These are phyloP conservation scores for Neocatenulostroma microsporum DNA, from an alignment of 2,329 filamentous ascomycete genomes.

Conservation along the genomic window DNA sequence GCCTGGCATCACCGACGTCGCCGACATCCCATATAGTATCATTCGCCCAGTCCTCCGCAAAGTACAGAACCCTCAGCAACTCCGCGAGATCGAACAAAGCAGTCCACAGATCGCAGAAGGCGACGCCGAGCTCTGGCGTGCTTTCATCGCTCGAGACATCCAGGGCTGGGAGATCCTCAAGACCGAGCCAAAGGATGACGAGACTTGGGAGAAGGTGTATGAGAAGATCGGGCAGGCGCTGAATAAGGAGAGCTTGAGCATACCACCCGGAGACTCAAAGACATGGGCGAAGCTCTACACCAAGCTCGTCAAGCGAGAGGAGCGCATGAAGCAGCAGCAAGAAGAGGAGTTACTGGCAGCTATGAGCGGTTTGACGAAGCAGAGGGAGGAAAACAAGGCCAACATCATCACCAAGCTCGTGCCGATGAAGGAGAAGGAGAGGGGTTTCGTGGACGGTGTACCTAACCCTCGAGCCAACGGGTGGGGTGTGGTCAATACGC, in stretches of 20 bases:
- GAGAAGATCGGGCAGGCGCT: too few species aligned
- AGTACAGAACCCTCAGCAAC: conserved; percentile 64
- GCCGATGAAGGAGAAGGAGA: conserved; percentile 3
- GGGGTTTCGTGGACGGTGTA: conserved; percentile 9
- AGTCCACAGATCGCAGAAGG: conserved; percentile 68
- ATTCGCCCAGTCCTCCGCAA: conserved; percentile 61
- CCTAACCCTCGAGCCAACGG: conserved; percentile 3
- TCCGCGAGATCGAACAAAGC: conserved; percentile 62
- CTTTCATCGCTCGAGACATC: conserved; percentile 72
- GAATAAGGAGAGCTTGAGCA: too few species aligned
- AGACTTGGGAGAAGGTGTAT: too few species aligned
- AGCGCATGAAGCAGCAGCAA: conserved; percentile 26
- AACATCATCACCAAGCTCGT: conserved; percentile 9
- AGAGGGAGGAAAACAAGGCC: conserved; percentile 48
- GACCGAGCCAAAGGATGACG: conserved; percentile 57
- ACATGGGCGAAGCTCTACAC: conserved; percentile 74
- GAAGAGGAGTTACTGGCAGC: conserved; percentile 37
- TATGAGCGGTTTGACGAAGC: conserved; percentile 54
- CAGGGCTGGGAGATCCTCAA: conserved; percentile 56
- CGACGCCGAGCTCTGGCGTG: conserved; percentile 66
- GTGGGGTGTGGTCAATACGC: conserved; percentile 2
- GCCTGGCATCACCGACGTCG: conserved; percentile 56
- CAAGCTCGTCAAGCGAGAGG: conserved; percentile 36
- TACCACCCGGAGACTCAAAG: conserved; percentile 42
- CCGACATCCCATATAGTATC: conserved; percentile 59